A percentile compares a stretch with the other conserved stretches of the same genome.
Conservation (phyloP, 164 flowering plant species). For the Aristolochia fimbriata region DNA sequence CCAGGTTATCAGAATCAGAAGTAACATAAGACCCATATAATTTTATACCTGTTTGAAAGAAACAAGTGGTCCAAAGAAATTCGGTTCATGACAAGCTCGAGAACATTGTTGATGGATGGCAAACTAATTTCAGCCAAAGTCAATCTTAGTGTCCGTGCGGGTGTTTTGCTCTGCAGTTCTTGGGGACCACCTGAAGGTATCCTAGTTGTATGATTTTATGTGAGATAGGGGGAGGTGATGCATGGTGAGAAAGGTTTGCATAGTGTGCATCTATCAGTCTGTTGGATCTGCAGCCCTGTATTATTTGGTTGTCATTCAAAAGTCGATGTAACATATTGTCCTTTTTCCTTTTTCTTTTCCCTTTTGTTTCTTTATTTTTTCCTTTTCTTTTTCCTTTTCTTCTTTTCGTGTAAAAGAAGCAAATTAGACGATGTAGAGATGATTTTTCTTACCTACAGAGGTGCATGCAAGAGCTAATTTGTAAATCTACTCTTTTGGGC, state of each 20-base stretch:
- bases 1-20: slow-evolving; percentile 4
- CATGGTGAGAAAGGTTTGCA: slow-evolving; percentile 1
- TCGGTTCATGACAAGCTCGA: not conserved
- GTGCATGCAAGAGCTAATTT: too few relatives aligned
- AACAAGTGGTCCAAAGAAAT: not conserved
- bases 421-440: not conserved
- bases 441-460: not conserved
- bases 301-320: too few relatives aligned
- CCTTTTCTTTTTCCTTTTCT: not conserved
- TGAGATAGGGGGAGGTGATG: too few relatives aligned
- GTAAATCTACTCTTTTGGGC: not conserved
- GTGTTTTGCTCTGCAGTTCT: not conserved
- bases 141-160: not conserved
- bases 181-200: not conserved
- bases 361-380: too few relatives aligned
- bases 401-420: slow-evolving; percentile 2
- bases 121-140: not conserved
- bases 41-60: not conserved
- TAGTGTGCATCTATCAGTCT: not conserved
- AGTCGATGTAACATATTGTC: not conserved
- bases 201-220: not conserved
- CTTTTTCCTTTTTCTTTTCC: not conserved
- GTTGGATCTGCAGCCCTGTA: too few relatives aligned
- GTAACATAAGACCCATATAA: not conserved
- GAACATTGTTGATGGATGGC: not conserved